phyloP scores from a whole-genome alignment of 148 eudicot species.

The Drosera capensis region DNA sequence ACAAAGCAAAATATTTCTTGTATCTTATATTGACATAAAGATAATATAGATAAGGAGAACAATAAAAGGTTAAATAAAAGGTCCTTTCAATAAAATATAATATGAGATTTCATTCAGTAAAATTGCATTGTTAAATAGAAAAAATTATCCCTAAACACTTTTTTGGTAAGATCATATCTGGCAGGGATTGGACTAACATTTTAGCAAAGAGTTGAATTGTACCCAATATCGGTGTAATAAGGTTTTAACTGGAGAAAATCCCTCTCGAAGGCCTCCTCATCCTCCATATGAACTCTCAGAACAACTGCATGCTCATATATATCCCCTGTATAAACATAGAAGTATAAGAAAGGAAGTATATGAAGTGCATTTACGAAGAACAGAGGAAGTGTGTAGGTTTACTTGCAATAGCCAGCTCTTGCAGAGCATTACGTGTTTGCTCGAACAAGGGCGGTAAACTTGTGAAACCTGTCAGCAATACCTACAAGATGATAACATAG shows the following conservation, averaged over 20 bases:
- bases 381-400: conserved; percentile 6
- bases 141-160: not conserved
- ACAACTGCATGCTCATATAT: conserved; percentile 93
- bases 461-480: conserved; percentile 49
- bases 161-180: not conserved
- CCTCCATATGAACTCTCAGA: conserved; percentile 84
- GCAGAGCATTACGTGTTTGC: conserved; percentile 49
- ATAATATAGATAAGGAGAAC: too few species aligned
- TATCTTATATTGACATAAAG: too few species aligned
- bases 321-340: conserved; percentile 38
- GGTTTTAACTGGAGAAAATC: conserved; percentile 93
- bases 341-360: not conserved
- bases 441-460: conserved; percentile 82
- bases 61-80: too few species aligned
- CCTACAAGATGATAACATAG: conserved; percentile 25
- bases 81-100: too few species aligned
- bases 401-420: conserved; percentile 84
- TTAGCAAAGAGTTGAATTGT: too few species aligned
- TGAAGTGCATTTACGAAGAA: not conserved
- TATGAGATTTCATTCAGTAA: too few species aligned
- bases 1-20: too few species aligned
- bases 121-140: too few species aligned
- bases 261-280: conserved; percentile 91
- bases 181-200: not conserved
- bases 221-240: conserved; percentile 88